Evolutionary conservation across 192 early-diverging fungal genomes (phyloP).

Genomic region (Rhizophagus sp.): DNA sequence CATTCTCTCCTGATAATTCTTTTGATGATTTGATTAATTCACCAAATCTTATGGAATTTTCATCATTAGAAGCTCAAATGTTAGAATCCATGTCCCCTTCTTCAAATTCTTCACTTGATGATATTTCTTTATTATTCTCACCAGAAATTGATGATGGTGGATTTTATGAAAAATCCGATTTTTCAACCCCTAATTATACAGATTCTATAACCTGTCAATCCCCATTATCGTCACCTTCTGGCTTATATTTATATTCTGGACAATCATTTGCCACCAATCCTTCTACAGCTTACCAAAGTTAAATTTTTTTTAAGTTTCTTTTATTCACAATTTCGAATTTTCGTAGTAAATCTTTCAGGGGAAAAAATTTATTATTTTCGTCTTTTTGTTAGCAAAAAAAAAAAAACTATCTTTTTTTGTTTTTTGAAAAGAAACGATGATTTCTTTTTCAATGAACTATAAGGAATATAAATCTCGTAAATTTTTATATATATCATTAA

Average conservation of each 20-base stretch:
- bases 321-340: too few species aligned
- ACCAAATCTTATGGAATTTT: neutral
- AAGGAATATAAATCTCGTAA: too few species aligned
- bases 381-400: too few species aligned
- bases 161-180: neutral
- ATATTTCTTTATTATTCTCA: neutral
- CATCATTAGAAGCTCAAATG: neutral
- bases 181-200: neutral
- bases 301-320: too few species aligned
- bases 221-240: neutral
- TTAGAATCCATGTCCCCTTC: neutral
- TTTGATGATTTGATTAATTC: neutral
- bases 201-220: neutral
- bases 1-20: neutral
- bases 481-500: too few species aligned
- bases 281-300: neutral
- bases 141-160: neutral
- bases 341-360: too few species aligned
- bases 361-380: too few species aligned
- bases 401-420: too few species aligned
- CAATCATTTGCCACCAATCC: neutral
- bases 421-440: too few species aligned
- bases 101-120: neutral
- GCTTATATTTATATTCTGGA: neutral
- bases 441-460: too few species aligned